phyloP scores from a whole-genome alignment of 2,329 filamentous ascomycete species.

The Colletotrichum spinosum region DNA sequence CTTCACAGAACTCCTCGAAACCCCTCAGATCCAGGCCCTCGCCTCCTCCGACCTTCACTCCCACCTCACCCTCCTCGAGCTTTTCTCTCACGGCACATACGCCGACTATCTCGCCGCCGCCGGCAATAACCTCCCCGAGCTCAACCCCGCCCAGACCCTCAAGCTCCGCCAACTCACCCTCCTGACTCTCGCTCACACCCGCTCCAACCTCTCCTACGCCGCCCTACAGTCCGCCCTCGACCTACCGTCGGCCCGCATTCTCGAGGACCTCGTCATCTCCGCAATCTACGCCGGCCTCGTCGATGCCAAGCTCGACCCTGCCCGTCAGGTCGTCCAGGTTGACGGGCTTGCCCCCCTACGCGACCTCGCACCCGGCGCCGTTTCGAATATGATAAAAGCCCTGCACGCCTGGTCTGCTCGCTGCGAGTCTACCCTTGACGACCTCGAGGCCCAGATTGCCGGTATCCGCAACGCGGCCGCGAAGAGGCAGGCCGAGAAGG shows the following conservation, averaged over 20 bases:
- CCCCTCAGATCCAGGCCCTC: constrained; percentile 82
- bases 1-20: constrained; percentile 92
- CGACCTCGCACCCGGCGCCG: constrained; percentile 80
- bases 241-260: constrained; percentile 73
- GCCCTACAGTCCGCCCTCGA: constrained; percentile 75
- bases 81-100: constrained; percentile 95
- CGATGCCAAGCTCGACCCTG: constrained; percentile 84
- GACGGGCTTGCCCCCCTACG: constrained; percentile 86
- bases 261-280: constrained; percentile 88
- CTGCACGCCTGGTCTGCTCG: constrained; percentile 82
- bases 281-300: constrained; percentile 90
- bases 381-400: constrained; percentile 75
- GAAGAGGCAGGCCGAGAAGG: constrained; percentile 62
- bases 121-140: constrained; percentile 69
- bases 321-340: constrained; percentile 78
- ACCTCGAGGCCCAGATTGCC: constrained; percentile 81
- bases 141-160: constrained; percentile 78
- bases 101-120: constrained; percentile 70
- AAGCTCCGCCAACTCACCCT: constrained; percentile 95
- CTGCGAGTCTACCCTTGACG: constrained; percentile 78
- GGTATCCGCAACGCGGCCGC: constrained; percentile 71
- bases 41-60: constrained; percentile 68
- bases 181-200: constrained; percentile 79
- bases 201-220: constrained; percentile 77
- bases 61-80: constrained; percentile 79